phyloP scores from a whole-genome alignment of 1,284 basidiomycete genomes.

The Sphagnurus paluster region DNA sequence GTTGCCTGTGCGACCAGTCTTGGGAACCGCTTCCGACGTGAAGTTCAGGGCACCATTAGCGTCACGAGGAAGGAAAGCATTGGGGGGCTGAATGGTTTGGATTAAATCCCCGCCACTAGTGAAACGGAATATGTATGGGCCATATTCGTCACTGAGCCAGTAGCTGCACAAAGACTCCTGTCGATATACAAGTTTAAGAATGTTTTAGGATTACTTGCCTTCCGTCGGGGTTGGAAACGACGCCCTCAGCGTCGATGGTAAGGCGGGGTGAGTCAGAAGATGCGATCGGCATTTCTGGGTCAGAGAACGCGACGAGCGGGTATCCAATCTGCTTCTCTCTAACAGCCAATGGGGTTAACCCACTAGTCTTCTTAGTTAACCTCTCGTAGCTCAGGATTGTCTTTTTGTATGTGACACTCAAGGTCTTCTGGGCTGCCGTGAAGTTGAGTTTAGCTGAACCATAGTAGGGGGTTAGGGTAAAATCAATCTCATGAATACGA shows the following conservation, averaged over 20 bases:
- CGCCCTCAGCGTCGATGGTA: slow-evolving; percentile 60
- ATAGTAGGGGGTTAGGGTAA: slow-evolving; percentile 60
- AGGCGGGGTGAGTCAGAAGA: slow-evolving; percentile 46
- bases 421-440: slow-evolving; percentile 50
- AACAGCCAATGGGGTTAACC: slow-evolving; percentile 56
- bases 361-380: slow-evolving; percentile 51
- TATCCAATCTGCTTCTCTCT: slow-evolving; percentile 39
- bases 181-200: neutral
- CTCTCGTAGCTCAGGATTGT: slow-evolving; percentile 60
- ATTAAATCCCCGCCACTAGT: slow-evolving; percentile 42
- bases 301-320: slow-evolving; percentile 28
- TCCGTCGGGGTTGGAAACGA: slow-evolving; percentile 59
- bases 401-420: slow-evolving; percentile 51
- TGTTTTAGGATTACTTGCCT: slow-evolving; percentile 36
- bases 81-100: slow-evolving; percentile 60
- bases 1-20: slow-evolving; percentile 44
- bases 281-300: slow-evolving; percentile 50
- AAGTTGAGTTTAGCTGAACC: slow-evolving; percentile 47
- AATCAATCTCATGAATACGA: slow-evolving; percentile 43
- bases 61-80: slow-evolving; percentile 44
- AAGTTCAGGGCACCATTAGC: slow-evolving; percentile 53
- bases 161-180: slow-evolving; percentile 30
- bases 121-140: slow-evolving; percentile 67
- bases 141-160: slow-evolving; percentile 70
- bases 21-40: slow-evolving; percentile 49